These are phyloP conservation scores for Canavalia gladiata DNA, from an alignment of 306 rosid genomes.

Conservation along the genomic window DNA sequence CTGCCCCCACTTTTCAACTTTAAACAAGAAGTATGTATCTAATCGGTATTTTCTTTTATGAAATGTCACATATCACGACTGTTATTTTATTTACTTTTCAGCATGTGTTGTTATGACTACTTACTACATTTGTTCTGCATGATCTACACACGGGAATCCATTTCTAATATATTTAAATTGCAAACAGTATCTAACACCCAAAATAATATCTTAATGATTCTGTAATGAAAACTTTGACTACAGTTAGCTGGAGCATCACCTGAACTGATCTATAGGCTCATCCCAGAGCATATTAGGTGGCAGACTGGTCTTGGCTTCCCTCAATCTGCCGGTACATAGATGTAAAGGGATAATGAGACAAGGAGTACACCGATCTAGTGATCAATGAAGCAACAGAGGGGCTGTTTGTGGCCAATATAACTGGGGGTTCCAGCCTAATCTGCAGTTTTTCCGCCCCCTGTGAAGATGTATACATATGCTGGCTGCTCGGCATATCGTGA, in stretches of 20 bases:
- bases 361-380: slow-evolving; percentile 43
- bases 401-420: slow-evolving; percentile 54
- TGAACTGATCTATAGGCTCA: slow-evolving; percentile 77
- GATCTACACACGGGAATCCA: slow-evolving; percentile 19
- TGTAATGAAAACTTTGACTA: slow-evolving; percentile 33
- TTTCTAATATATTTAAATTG: background rate
- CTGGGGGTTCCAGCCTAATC: slow-evolving; percentile 57
- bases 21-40: slow-evolving; percentile 76
- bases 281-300: slow-evolving; percentile 83
- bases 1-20: slow-evolving; percentile 83
- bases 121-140: slow-evolving; percentile 22
- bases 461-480: slow-evolving; percentile 59
- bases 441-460: slow-evolving; percentile 54
- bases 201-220: background rate
- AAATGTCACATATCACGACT: background rate
- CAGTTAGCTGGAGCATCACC: slow-evolving; percentile 80
- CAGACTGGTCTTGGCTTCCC: slow-evolving; percentile 63
- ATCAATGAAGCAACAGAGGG: slow-evolving; percentile 54
- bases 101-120: slow-evolving; percentile 3
- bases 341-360: slow-evolving; percentile 41
- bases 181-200: background rate
- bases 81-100: background rate
- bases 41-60: background rate
- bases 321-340: slow-evolving; percentile 62
- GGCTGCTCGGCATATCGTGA: slow-evolving; percentile 60